Conservation (phyloP, 2,329 filamentous ascomycete genomes). For the Mollisia scopiformis region DNA sequence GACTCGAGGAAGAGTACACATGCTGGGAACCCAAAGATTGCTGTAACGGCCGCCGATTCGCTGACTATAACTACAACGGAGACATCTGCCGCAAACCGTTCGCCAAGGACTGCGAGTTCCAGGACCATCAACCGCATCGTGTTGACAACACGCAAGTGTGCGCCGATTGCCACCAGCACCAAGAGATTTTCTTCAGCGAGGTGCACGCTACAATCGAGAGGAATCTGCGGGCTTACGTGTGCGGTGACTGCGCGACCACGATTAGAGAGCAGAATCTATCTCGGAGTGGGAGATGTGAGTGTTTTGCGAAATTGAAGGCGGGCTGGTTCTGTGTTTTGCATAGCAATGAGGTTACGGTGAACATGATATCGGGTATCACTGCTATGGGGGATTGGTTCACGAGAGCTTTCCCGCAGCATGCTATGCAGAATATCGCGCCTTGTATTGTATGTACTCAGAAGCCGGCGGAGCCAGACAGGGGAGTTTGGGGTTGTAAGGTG, state of each 20-base stretch:
- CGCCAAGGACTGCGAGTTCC: neutral
- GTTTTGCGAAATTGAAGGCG: neutral
- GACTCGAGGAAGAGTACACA: neutral
- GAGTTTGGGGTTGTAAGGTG: conserved; percentile 8
- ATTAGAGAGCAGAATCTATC: neutral
- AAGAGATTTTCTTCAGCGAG: neutral
- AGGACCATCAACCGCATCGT: neutral
- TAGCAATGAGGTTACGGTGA: neutral
- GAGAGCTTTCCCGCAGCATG: too few relatives aligned
- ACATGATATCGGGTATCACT: neutral
- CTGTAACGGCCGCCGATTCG: too few relatives aligned
- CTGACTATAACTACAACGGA: too few relatives aligned
- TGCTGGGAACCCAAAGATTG: neutral
- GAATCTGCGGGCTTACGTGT: neutral
- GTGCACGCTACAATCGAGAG: neutral
- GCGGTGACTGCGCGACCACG: neutral
- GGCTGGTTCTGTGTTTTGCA: neutral
- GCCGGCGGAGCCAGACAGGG: neutral
- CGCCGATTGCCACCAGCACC: neutral
- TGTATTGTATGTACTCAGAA: neutral
- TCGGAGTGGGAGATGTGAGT: neutral
- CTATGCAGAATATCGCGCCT: neutral
- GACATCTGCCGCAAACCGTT: neutral
- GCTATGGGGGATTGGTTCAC: neutral
- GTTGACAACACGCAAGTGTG: neutral